Evolutionary conservation across 371 early-diverging fungal species (phyloP).

Genomic region (Syncephalis fuscata): DNA sequence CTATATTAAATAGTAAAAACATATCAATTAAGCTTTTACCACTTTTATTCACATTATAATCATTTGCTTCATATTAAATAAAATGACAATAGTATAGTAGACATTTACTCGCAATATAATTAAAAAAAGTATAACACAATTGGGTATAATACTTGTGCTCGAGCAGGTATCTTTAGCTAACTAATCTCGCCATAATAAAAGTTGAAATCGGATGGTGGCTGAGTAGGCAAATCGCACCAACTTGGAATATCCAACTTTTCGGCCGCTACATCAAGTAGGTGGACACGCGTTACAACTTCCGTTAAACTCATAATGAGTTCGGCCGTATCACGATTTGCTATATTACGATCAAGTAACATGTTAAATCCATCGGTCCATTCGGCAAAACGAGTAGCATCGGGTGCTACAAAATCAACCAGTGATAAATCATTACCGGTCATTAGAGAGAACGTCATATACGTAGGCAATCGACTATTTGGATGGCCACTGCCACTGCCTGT

Average conservation of each 20-base stretch:
- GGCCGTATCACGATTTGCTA: slow-evolving; percentile 42
- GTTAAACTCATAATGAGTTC: slow-evolving; percentile 42
- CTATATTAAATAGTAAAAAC: too few relatives aligned
- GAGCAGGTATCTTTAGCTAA: too few relatives aligned
- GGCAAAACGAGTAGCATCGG: slow-evolving; percentile 24
- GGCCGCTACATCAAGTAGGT: slow-evolving; percentile 47
- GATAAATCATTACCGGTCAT: slow-evolving; percentile 17
- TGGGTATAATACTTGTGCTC: too few relatives aligned
- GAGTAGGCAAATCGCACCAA: slow-evolving; percentile 9
- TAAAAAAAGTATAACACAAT: too few relatives aligned
- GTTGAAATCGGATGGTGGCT: slow-evolving; percentile 3
- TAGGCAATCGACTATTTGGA: too few relatives aligned
- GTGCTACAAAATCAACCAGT: slow-evolving; percentile 41
- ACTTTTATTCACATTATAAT: too few relatives aligned
- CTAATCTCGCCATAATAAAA: not conserved
- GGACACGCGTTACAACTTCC: slow-evolving; percentile 47
- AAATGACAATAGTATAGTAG: too few relatives aligned
- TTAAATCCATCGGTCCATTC: slow-evolving; percentile 77
- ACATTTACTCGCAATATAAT: too few relatives aligned
- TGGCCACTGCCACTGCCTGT: too few relatives aligned
- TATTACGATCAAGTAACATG: slow-evolving; percentile 45
- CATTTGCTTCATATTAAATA: too few relatives aligned
- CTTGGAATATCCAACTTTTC: slow-evolving; percentile 38
- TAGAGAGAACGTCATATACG: slow-evolving; percentile 22
- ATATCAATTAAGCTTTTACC: too few relatives aligned